Evolutionary conservation across 352 stramenopile species (phyloP), one percentile per base, ranked within the genome.

Genomic region (Plasmopara halstedii): DNA sequence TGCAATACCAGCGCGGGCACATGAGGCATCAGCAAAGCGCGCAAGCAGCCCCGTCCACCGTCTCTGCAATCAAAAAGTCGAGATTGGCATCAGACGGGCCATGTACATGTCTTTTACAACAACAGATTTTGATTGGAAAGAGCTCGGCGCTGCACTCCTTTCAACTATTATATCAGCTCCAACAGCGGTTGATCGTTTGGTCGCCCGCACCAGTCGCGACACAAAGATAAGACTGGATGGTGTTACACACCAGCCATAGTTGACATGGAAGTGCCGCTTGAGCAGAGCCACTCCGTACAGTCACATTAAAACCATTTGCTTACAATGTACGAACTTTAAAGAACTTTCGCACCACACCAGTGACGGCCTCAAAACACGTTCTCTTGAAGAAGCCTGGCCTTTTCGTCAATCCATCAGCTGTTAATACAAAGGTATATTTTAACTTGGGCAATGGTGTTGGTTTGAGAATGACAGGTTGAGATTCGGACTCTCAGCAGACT

Each of bases 51-150:
- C 11, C 25, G 25, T 52, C 27, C 44, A 33, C 18, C 33, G 44
- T 56, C 57, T 65, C 51, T 62, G 52, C 56, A 65, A 65, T 65
- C 57, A 54, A 35, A 15, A 10, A 18, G 34, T 52, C 46, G 27
- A 56, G 41, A 61, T 61, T 22, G 27, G 42, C 34, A 35, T 10
- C 43, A 56, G 43, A 58, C 48, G 54, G 50, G 37, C 1, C 54
- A 26, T 45, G 50, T 46, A 50, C 53, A 41, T 46, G 42, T 51
- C 23, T 53, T 22, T 27, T 27, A 27, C 23, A 27, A 27, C 4
- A 9, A 27, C 8, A 4, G 42, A 47, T 29, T 39, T 51, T 19
- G 38, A 46, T 40, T 35, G 36, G 37, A 32, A 38, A 23, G 36
- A 40, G 35, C 27, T 33, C 20, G 27, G 36, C 35, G 25, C 36